Evolutionary conservation across 331 rosid genomes (phyloP), one percentile per base, ranked within the genome.

Genomic region (Acacia concinna): DNA sequence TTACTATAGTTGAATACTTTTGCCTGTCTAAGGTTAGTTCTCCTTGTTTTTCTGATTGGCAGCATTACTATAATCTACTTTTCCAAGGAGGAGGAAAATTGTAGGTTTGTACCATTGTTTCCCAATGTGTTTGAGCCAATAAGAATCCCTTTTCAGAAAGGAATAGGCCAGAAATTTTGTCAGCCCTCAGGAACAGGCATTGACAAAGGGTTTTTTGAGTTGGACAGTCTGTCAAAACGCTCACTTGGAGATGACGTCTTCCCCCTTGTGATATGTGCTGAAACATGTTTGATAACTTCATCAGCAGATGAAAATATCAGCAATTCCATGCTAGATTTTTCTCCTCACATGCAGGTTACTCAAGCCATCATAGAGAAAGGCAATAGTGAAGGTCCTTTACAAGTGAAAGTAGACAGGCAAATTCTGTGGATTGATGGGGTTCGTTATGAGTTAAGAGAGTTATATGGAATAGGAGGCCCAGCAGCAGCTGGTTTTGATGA

Each of bases 111-210:
- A 83, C 93, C 99, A 27, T 40, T 86, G 43, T 86, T 78, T 79
- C 96, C 96, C 1, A 96, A 87, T 11, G 91, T 89, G 27, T 90
- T 90, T 79, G 82, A 72, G 73, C 97, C 97, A 2, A 85, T 93
- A 75, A 83, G 78, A 52, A 83, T 93, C 47, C 88, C 94, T 73
- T 89, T 88, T 77, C 83, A 85, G 80, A 91, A 88, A 84, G 97
- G 97, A 56, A 64, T 44, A 52, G 94, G 90, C 59, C 97, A 90
- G 93, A 90, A 87, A 81, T 96, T 91, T 81, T 37, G 69, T 67
- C 97, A 91, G 87, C 93, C 97, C 59, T 81, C 90, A 12, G 98
- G 99, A 82, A 89, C 97, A 8, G 99, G 99, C 82, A 89, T 96
- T 66, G 97, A 91, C 83, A 79, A 89, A 14, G 94, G 99, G 74